phyloP scores from a whole-genome alignment of 169 alveolate species.

The Cyclospora cayetanensis region DNA sequence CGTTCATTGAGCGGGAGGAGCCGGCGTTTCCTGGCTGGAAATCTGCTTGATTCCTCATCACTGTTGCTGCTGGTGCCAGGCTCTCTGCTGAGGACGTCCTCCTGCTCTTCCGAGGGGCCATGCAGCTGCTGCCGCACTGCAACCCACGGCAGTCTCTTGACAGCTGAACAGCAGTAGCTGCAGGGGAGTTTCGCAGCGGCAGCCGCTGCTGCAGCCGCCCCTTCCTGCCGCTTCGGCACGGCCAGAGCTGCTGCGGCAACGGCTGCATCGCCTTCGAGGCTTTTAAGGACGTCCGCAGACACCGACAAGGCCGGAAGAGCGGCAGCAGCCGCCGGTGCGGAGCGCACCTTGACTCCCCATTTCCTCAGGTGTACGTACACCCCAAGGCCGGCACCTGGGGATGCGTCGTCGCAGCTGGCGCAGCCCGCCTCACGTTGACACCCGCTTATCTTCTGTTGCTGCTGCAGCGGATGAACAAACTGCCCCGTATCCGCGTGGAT shows the following conservation, averaged over 20 bases:
- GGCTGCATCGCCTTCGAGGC: too few relatives aligned
- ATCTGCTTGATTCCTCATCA: not conserved
- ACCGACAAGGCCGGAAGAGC: too few relatives aligned
- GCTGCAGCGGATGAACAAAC: not conserved
- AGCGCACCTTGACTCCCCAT: not conserved
- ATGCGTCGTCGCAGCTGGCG: not conserved
- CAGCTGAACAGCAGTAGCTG: too few relatives aligned
- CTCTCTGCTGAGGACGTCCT: not conserved
- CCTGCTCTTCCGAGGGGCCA: too few relatives aligned
- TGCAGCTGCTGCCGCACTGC: not conserved
- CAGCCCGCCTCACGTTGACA: not conserved
- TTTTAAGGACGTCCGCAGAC: not conserved
- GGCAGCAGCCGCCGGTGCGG: not conserved
- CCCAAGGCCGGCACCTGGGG: not conserved
- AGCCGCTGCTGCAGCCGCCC: conserved; percentile 15
- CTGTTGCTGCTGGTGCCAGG: not conserved
- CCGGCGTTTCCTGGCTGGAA: not conserved
- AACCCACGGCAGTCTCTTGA: not conserved
- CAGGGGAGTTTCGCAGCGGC: too few relatives aligned
- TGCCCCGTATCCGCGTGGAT: not conserved
- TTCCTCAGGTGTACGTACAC: not conserved
- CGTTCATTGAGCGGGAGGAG: not conserved
- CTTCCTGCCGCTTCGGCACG: not conserved
- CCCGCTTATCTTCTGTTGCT: not conserved
- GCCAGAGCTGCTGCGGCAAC: conserved; percentile 10